Base-by-base conservation (phyloP, 169 alveolate species). In the Plasmodium vivax region DNA sequence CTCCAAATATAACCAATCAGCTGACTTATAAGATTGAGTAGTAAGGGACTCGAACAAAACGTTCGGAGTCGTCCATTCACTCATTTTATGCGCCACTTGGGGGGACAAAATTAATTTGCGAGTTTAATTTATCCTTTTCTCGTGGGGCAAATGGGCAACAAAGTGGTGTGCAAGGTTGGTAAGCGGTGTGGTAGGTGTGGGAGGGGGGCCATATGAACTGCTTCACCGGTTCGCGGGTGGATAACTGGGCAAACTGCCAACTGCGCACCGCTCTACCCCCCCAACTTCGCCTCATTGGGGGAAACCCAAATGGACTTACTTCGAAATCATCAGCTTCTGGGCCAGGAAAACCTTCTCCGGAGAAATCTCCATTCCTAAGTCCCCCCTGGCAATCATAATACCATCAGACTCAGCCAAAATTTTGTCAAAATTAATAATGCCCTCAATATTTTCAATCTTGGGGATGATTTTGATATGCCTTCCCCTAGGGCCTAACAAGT, bases 341-440 rank as follows among this genome's bases (percentile, higher is more conserved):
- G 99, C 99, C 73, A 98, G 96, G 97, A 98, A 98, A 62, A 99
- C 99, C 91, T 99, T 98, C 90, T 99, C 99, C 10, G 99, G 98
- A 3, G 99, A 99, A 56, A 99, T 99, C 92, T 99, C 99, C 99
- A 99, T 98, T 41, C 99, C 99, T 82, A 99, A 94, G 94, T 99
- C 99, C 34, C 99, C 99, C 79, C 99, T 97, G 10, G 99, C 99
- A 12, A 99, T 98, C 99, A 99, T 99, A 87, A 99, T 97, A 16
- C 99, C 99, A 96, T 99, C 99, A 16, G 99, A 84, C 84, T 95
- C 99, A 19, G 96, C 98, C 43, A 99, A 97, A 87, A 99, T 98
- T 56, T 98, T 99, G 93, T 99, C 99, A 74, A 98, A 98, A 95
- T 98, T 98, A 45, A 98, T 95, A 58, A 99, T 97, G 62, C 99